Evolutionary conservation across 2,329 filamentous ascomycete genomes (phyloP).

Genomic region (Ophiocordyceps camponoti-saundersi): DNA sequence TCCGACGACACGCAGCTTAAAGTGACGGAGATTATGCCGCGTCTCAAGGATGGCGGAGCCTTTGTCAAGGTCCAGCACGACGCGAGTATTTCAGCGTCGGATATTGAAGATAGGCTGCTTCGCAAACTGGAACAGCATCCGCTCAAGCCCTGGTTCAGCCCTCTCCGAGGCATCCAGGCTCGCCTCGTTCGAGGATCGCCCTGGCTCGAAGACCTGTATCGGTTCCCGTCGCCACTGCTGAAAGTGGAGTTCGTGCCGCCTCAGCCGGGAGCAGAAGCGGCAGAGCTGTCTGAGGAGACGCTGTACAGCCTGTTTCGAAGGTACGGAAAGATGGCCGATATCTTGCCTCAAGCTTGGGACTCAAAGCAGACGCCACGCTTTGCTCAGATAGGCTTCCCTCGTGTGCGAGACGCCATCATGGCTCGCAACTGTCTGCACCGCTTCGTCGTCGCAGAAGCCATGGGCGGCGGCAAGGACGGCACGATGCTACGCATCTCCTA

Average conservation of each 20-base stretch:
- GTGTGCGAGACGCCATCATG: slow-evolving; percentile 63
- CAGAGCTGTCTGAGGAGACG: slow-evolving; percentile 71
- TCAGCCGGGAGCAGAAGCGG: slow-evolving; percentile 49
- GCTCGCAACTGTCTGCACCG: slow-evolving; percentile 89
- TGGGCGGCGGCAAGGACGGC: slow-evolving; percentile 57
- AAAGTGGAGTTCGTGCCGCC: slow-evolving; percentile 73
- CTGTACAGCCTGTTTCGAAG: slow-evolving; percentile 75
- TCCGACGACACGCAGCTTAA: slow-evolving; percentile 45
- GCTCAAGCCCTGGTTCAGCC: slow-evolving; percentile 81
- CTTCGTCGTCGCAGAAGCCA: slow-evolving; percentile 48
- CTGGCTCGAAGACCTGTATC: slow-evolving; percentile 85
- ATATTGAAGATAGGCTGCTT: slow-evolving; percentile 37
- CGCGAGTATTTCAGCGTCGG: slow-evolving; percentile 17
- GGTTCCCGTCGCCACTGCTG: slow-evolving; percentile 59
- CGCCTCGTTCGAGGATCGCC: slow-evolving; percentile 67
- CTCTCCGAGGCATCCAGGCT: slow-evolving; percentile 53
- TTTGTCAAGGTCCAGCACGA: slow-evolving; percentile 68
- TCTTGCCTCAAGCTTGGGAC: slow-evolving; percentile 64
- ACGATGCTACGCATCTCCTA: slow-evolving; percentile 73
- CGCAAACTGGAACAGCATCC: slow-evolving; percentile 50
- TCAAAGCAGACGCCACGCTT: slow-evolving; percentile 73
- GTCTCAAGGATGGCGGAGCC: slow-evolving; percentile 80
- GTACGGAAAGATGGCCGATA: slow-evolving; percentile 83
- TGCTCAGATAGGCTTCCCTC: slow-evolving; percentile 62
- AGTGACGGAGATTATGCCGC: slow-evolving; percentile 66